Percentiles rank a stretch among this genome's conserved stretches.
phyloP scores from a whole-genome alignment of 306 rosid species.

The Cicer judaicum region DNA sequence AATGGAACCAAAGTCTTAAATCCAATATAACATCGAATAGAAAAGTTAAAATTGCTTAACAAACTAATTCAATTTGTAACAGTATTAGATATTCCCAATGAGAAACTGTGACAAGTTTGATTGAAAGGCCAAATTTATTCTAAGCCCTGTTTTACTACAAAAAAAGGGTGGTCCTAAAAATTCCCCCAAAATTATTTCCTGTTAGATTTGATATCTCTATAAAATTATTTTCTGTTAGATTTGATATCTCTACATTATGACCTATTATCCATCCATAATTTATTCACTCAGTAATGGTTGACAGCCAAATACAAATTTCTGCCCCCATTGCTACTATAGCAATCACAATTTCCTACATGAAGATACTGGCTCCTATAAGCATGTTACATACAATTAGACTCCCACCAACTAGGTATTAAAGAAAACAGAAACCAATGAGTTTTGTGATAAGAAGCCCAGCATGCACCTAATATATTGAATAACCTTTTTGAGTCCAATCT shows the following conservation, averaged over 20 bases:
- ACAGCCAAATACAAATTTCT: slow-evolving; percentile 1
- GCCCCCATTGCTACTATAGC: background rate
- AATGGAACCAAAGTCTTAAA: slow-evolving; percentile 22
- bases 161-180: background rate
- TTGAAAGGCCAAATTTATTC: background rate
- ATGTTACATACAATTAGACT: background rate
- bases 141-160: slow-evolving; percentile 5
- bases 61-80: slow-evolving; percentile 2
- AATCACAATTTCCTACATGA: slow-evolving; percentile 7
- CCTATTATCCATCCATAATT: background rate
- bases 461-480: slow-evolving; percentile 26
- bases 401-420: slow-evolving; percentile 3
- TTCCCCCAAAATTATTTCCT: slow-evolving; percentile 2
- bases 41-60: background rate
- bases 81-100: background rate
- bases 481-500: slow-evolving; percentile 7
- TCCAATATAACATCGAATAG: background rate
- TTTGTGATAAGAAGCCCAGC: slow-evolving; percentile 27
- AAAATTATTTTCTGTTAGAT: slow-evolving; percentile 13
- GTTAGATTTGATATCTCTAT: slow-evolving; percentile 12
- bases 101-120: background rate
- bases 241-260: slow-evolving; percentile 3
- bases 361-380: slow-evolving; percentile 14
- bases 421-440: slow-evolving; percentile 24
- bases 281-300: background rate